A percentile compares a stretch with the other conserved stretches of the same genome.
Conservation (phyloP, 1,284 basidiomycete genomes). For the Cystobasidium slooffiae region DNA sequence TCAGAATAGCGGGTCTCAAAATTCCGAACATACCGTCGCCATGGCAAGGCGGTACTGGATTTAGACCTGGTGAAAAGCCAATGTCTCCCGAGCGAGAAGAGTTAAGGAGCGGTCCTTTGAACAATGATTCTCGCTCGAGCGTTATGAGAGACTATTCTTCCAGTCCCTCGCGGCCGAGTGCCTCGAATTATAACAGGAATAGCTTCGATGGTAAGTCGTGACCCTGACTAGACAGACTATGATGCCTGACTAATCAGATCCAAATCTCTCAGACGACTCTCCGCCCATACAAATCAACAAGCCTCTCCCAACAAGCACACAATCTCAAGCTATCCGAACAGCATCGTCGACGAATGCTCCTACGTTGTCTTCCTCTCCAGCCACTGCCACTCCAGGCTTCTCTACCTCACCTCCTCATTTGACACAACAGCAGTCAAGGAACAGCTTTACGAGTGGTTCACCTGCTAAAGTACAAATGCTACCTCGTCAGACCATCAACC, state of each 20-base stretch:
- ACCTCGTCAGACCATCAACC: constrained; percentile 35
- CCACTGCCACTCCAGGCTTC: constrained; percentile 15
- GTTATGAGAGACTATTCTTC: constrained; percentile 34
- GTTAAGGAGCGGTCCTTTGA: constrained; percentile 10
- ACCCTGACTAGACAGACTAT: neutral
- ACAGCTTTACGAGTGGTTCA: constrained; percentile 14
- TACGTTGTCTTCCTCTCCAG: constrained; percentile 23
- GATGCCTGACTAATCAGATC: neutral
- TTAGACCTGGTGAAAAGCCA: constrained; percentile 22
- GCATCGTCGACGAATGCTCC: constrained; percentile 21
- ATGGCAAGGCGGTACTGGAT: constrained; percentile 27
- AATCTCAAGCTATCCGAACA: constrained; percentile 13
- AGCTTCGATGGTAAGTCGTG: constrained; percentile 1
- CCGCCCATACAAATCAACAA: constrained; percentile 27
- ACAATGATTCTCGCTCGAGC: constrained; percentile 30
- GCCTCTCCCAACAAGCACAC: neutral
- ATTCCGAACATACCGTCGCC: constrained; percentile 38
- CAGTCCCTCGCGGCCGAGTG: constrained; percentile 13
- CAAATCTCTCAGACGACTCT: neutral
- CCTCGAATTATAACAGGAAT: neutral
- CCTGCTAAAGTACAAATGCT: constrained; percentile 43
- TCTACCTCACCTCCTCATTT: constrained; percentile 32
- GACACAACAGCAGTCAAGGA: constrained; percentile 17
- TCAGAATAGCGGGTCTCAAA: constrained; percentile 35
- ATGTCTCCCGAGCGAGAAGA: constrained; percentile 30